Evolutionary conservation across 768 basidiomycete genomes (phyloP), one percentile per base, ranked within the genome.

Genomic region (Agrocybe praecox): DNA sequence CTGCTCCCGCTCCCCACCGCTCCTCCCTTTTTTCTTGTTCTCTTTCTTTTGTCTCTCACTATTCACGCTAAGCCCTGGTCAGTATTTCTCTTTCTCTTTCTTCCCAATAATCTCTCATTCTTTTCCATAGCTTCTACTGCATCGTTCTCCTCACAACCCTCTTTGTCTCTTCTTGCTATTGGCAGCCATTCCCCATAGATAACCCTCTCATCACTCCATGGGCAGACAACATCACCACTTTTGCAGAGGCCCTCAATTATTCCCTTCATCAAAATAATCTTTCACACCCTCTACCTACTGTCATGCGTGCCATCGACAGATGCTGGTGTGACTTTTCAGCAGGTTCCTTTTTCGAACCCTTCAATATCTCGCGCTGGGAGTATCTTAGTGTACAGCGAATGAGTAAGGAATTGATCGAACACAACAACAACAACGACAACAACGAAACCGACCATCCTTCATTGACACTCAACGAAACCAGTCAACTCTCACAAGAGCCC

Each of bases 51-150:
- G 44, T 88, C 92, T 1, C 76, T 92, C 22, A 88, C 86, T 1
- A 74, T 94, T 56, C 91, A 94, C 65, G 91, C 92, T 42, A 85
- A 84, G 67, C 92, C 92, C 61, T 94, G 92, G 92, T 92, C 53
- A 62, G 87, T 76, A 23, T 34, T 34, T 43, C 50, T 33, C 45
- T 46, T 19, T 46, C 45, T 46, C 26, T 42, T 46, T 18, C 15
- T 6, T 17, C n/a, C n/a, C 14, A 23, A 11, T 19, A n/a, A 21
- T 33, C 7, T n/a, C 56, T 53, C 21, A 68, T 34, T 26, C 26
- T 22, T 8, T 29, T 33, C 7, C 55, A 6, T 56, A 94, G 92
- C 65, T 92, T 93, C 69, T 94, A 94, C 69, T 94, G 92, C 77
- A 88, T 94, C 53, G 79, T 92, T 21, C 80, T 94, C 19, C 83